Percentiles rank a stretch among this genome's conserved stretches.
These are phyloP conservation scores for Lasiodiplodia theobromae DNA, from an alignment of 2,329 filamentous ascomycete genomes.

Conservation along the genomic window DNA sequence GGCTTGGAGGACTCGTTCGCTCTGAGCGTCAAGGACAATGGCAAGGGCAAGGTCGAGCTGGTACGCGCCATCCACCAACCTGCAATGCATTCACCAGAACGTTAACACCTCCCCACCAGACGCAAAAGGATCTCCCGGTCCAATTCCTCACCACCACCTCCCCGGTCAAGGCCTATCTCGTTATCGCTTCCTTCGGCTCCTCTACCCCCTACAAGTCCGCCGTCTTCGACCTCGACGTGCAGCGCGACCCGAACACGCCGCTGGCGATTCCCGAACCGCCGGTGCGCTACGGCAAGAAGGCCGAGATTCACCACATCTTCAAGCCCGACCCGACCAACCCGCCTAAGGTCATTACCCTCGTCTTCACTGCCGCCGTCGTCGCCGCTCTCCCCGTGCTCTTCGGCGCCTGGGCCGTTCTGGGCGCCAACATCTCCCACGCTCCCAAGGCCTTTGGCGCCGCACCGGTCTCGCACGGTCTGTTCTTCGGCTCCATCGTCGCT, in stretches of 20 bases:
- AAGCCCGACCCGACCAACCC: slow-evolving; percentile 79
- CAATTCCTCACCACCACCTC: slow-evolving; percentile 75
- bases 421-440: slow-evolving; percentile 82
- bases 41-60: slow-evolving; percentile 84
- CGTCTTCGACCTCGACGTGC: slow-evolving; percentile 76
- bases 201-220: slow-evolving; percentile 71
- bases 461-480: slow-evolving; percentile 81
- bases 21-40: slow-evolving; percentile 82
- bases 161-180: slow-evolving; percentile 78
- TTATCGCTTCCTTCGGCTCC: slow-evolving; percentile 86
- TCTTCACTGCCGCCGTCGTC: slow-evolving; percentile 77
- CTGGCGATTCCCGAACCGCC: slow-evolving; percentile 69
- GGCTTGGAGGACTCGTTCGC: slow-evolving; percentile 89
- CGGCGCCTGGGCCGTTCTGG: slow-evolving; percentile 76
- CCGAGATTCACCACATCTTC: slow-evolving; percentile 93
- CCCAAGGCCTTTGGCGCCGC: slow-evolving; percentile 76
- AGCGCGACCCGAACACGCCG: slow-evolving; percentile 67
- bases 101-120: slow-evolving; percentile 57
- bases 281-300: slow-evolving; percentile 81
- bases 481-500: slow-evolving; percentile 84
- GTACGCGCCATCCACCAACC: slow-evolving; percentile 60
- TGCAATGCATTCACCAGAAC: neutral
- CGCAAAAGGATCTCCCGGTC: slow-evolving; percentile 85
- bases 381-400: slow-evolving; percentile 78
- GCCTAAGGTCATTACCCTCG: slow-evolving; percentile 77